Evolutionary conservation across 2,329 filamentous ascomycete genomes (phyloP).

Genomic region (Mariannaea elegans): DNA sequence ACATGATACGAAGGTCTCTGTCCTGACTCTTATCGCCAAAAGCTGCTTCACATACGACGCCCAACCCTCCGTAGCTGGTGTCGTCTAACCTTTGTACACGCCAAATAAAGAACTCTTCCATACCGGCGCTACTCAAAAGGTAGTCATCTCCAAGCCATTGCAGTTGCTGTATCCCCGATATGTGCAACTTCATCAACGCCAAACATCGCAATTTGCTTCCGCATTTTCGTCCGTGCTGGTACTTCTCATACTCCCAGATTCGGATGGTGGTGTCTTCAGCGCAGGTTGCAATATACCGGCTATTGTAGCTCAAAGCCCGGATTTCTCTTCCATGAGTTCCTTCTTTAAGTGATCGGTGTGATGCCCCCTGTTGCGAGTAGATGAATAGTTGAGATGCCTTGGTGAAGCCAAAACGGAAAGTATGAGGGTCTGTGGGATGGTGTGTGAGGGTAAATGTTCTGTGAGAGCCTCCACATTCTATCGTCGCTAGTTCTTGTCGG

Average conservation of each 20-base stretch:
- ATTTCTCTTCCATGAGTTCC: constrained; percentile 92
- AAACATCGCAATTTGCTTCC: constrained; percentile 56
- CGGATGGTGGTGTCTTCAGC: constrained; percentile 80
- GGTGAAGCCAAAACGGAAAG: constrained; percentile 74
- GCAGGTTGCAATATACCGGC: constrained; percentile 66
- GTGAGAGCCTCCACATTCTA: constrained; percentile 88
- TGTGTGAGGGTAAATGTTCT: constrained; percentile 71
- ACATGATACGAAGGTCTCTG: constrained; percentile 81
- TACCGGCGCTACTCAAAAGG: constrained; percentile 86
- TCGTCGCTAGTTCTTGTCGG: constrained; percentile 72
- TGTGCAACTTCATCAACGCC: constrained; percentile 78
- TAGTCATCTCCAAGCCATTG: constrained; percentile 77
- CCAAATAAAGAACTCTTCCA: constrained; percentile 93
- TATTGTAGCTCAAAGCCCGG: constrained; percentile 57
- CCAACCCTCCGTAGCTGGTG: constrained; percentile 58
- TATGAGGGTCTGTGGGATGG: constrained; percentile 42
- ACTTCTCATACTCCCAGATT: constrained; percentile 65
- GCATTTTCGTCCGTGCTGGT: constrained; percentile 6
- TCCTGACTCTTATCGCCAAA: constrained; percentile 60
- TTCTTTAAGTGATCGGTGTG: constrained; percentile 62
- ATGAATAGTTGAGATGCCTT: constrained; percentile 66
- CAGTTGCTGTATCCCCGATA: constrained; percentile 83
- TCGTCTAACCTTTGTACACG: constrained; percentile 63
- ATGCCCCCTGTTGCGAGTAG: constrained; percentile 52
- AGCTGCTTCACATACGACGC: constrained; percentile 64